Evolutionary conservation across 2,329 filamentous ascomycete species (phyloP), one percentile per base, ranked within the genome.

Genomic region (Ophiostoma pallidulum): DNA sequence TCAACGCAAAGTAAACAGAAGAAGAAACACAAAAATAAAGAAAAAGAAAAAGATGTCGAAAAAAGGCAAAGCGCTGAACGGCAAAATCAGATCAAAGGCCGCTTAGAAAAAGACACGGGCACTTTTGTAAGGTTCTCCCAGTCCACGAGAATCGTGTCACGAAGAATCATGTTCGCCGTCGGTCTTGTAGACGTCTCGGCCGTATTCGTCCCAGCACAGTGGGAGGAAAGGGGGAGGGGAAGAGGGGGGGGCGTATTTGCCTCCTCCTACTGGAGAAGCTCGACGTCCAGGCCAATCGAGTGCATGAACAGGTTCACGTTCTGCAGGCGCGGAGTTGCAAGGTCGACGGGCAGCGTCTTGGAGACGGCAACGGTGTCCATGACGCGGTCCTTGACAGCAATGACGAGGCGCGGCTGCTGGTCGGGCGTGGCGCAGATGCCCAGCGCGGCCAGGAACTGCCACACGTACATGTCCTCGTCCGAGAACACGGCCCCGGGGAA

Each of bases 221-320:
- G n/a, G n/a, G n/a, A n/a, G n/a, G n/a, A n/a, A n/a, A n/a, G n/a
- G n/a, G n/a, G n/a, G n/a, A n/a, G n/a, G n/a, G n/a, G n/a, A n/a
- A n/a, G n/a, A n/a, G n/a, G n/a, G n/a, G n/a, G n/a, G n/a, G n/a
- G 24, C 24, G 10, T 28, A 28, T 28, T 28, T 28, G 24, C 24
- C 24, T 28, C 24, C 19, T 2, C 10, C 56, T 56, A 70, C 50
- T 68, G 64, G 52, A 80, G 65, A 44, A 83, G 67, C 58, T 96
- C 92, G 43, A 98, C 92, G 69, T 98, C 92, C 62, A 98, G 75
- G n/a, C 92, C 92, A 66, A 98, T 96, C 48, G 91, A 92, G 60
- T 89, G 84, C 90, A 98, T 96, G 66, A 98, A 98, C 48, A 98
- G 70, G 63, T 98, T 98, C 56, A 98, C 92, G 61, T 95, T 95